These are phyloP conservation scores for Diutina neorugosa DNA, from an alignment of 1,139 yeast species.

Conservation along the genomic window DNA sequence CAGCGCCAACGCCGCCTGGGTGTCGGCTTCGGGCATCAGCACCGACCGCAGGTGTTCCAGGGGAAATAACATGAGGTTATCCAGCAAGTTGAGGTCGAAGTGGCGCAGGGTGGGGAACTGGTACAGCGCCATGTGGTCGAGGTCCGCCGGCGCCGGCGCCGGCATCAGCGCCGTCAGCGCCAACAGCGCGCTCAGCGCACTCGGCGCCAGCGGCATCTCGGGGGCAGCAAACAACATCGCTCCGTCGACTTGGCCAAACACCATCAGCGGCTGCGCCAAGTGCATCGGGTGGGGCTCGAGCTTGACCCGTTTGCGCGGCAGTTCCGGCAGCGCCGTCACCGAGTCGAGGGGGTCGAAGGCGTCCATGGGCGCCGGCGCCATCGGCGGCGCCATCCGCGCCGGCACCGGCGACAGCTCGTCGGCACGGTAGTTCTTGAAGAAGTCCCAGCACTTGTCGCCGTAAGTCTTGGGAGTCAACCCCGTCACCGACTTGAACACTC, in stretches of 20 bases:
- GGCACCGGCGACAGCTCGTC: neutral
- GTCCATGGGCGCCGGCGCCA: neutral
- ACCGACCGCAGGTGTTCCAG: neutral
- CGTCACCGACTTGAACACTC: slow-evolving; percentile 77
- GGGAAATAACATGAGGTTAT: neutral
- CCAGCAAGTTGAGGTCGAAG: neutral
- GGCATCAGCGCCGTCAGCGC: neutral
- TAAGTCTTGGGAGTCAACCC: slow-evolving; percentile 82
- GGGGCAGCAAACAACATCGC: neutral
- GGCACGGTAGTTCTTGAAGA: slow-evolving; percentile 23
- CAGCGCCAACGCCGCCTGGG: neutral
- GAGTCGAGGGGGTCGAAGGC: neutral
- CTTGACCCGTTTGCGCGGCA: slow-evolving; percentile 3
- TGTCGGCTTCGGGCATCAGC: slow-evolving; percentile 2
- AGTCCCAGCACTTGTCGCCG: slow-evolving; percentile 80
- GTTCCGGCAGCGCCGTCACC: neutral
- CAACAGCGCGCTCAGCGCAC: neutral
- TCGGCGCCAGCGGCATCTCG: neutral
- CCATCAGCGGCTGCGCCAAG: neutral
- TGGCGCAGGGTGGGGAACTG: neutral
- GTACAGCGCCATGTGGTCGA: neutral
- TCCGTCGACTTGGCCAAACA: slow-evolving; percentile 2
- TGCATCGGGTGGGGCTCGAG: neutral
- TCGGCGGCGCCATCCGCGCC: neutral
- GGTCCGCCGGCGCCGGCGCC: neutral